A percentile compares a stretch with the other conserved stretches of the same genome.
Conservation (phyloP, 2,329 filamentous ascomycete genomes). For the Fusarium tricinctum region DNA sequence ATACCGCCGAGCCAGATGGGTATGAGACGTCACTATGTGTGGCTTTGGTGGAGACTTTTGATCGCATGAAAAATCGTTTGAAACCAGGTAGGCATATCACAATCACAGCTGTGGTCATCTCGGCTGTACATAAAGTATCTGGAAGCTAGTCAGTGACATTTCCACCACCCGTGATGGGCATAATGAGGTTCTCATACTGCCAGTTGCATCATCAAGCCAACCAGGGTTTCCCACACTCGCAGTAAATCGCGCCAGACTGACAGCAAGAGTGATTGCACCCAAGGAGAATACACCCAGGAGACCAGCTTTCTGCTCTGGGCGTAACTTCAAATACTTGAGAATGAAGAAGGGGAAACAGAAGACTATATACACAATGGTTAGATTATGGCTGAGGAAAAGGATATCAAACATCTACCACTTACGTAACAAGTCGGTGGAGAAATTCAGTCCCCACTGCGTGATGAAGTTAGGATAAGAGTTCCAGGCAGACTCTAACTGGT, state of each 20-base stretch:
- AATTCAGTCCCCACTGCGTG: conserved; percentile 22
- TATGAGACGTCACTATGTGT: neutral
- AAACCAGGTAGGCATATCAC: conserved; percentile 21
- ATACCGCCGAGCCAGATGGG: neutral
- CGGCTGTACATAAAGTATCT: conserved; percentile 11
- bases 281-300: conserved; percentile 24
- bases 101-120: conserved; percentile 25
- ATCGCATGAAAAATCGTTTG: conserved; percentile 1
- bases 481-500: conserved; percentile 20
- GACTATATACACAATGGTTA: neutral
- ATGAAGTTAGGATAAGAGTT: conserved; percentile 1
- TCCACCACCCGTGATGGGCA: neutral
- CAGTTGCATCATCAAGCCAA: conserved; percentile 14
- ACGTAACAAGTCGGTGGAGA: conserved; percentile 20
- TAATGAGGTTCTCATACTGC: neutral
- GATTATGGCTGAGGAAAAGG: fast-evolving
- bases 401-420: too few species aligned
- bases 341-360: conserved; percentile 30
- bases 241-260: conserved; percentile 12
- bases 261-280: conserved; percentile 9
- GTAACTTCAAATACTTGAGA: conserved; percentile 2
- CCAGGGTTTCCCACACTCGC: neutral
- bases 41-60: neutral
- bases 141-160: neutral
- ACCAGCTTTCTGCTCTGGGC: conserved; percentile 9